These are phyloP conservation scores for Colletotrichum tanaceti DNA, from an alignment of 2,329 filamentous ascomycete species.

Conservation along the genomic window DNA sequence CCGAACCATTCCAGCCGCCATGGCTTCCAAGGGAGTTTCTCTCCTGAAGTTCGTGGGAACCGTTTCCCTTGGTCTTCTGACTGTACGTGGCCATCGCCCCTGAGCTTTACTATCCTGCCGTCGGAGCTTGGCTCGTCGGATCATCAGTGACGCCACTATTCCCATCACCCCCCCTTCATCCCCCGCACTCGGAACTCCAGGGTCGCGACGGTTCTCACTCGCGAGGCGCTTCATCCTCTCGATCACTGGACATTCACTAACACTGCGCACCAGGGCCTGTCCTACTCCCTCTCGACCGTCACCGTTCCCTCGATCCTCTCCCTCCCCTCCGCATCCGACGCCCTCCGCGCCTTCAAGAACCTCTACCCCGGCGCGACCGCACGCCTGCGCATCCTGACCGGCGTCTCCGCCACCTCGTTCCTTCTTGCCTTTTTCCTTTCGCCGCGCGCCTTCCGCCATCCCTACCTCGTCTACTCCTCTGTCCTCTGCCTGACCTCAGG, in stretches of 20 bases:
- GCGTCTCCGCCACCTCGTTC: constrained; percentile 77
- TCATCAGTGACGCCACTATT: constrained; percentile 38
- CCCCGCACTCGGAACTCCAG: constrained; percentile 27
- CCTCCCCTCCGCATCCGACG: constrained; percentile 79
- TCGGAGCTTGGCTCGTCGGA: constrained; percentile 10
- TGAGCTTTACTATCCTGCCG: not conserved
- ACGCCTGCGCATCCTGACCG: constrained; percentile 75
- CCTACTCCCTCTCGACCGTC: constrained; percentile 83
- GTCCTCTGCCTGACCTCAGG: constrained; percentile 74
- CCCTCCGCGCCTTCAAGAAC: constrained; percentile 76
- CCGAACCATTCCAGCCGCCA: constrained; percentile 50
- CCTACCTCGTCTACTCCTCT: constrained; percentile 89
- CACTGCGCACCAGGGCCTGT: constrained; percentile 76
- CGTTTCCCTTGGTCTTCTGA: constrained; percentile 86
- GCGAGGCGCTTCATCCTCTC: not conserved
- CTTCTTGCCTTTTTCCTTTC: constrained; percentile 83
- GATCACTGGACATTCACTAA: constrained; percentile 8
- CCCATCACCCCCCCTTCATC: constrained; percentile 25
- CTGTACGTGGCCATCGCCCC: constrained; percentile 67
- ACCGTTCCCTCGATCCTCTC: constrained; percentile 83
- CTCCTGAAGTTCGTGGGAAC: constrained; percentile 94
- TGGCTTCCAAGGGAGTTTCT: constrained; percentile 77
- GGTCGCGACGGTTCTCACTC: not conserved
- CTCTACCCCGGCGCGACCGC: constrained; percentile 72
- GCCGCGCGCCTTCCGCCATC: constrained; percentile 80